phyloP scores from a whole-genome alignment of 2,329 filamentous ascomycete species.

The Exophiala aquamarina region DNA sequence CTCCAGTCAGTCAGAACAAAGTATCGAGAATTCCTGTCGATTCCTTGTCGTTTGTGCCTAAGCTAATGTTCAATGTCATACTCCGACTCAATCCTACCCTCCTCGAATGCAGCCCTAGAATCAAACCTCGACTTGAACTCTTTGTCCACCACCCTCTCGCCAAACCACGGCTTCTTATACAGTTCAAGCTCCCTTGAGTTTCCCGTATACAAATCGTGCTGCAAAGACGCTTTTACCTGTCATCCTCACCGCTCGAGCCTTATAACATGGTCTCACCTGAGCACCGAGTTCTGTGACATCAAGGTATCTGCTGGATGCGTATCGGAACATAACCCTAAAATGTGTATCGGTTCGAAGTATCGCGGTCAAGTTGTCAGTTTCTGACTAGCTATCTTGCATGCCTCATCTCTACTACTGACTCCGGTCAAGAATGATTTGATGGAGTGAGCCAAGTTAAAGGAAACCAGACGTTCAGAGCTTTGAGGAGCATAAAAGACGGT shows the following conservation, averaged over 20 bases:
- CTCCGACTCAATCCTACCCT: no score
- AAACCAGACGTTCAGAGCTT: constrained; percentile 49
- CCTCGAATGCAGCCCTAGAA: constrained; percentile 7
- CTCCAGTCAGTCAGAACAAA: no score
- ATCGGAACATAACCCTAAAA: constrained; percentile 98
- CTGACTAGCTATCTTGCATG: constrained; percentile 60
- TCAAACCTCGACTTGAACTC: constrained; percentile 19
- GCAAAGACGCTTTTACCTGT: constrained; percentile 33
- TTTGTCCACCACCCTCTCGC: constrained; percentile 40
- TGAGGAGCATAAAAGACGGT: constrained; percentile 42
- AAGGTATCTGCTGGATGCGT: constrained; percentile 56
- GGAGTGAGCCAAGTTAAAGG: constrained; percentile 40
- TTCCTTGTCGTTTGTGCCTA: no score
- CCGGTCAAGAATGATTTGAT: constrained; percentile 36
- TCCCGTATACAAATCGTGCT: constrained; percentile 70
- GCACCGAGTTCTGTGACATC: constrained; percentile 32
- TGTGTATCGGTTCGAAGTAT: constrained; percentile 69
- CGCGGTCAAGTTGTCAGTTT: constrained; percentile 69
- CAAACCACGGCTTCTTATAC: constrained; percentile 47
- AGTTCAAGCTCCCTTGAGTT: constrained; percentile 78
- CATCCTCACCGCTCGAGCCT: constrained; percentile 62
- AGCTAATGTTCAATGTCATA: no score
- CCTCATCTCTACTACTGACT: constrained; percentile 29
- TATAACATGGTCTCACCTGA: constrained; percentile 52
- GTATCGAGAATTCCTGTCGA: no score